Conservation (phyloP, 345 rosid genomes). For the Boechera retrofracta region DNA sequence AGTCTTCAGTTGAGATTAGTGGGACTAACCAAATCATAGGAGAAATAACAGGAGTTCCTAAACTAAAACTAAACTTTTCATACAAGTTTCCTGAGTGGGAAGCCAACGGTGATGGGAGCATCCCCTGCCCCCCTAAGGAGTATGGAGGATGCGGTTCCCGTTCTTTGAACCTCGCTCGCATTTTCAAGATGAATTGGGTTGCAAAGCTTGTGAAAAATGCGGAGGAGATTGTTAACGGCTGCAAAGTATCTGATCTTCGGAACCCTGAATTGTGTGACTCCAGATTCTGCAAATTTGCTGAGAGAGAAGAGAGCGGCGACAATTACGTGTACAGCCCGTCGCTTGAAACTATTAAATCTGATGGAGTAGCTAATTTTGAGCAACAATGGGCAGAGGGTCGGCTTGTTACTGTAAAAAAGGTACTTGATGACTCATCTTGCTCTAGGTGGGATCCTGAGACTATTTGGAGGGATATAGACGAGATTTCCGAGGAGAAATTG, state of each 20-base stretch:
- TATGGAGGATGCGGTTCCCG: conserved; percentile 81
- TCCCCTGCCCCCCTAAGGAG: conserved; percentile 87
- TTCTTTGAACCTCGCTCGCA: conserved; percentile 75
- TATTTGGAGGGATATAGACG: conserved; percentile 78
- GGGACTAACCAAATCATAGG: conserved; percentile 48
- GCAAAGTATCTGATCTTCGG: conserved; percentile 58
- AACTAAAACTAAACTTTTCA: conserved; percentile 55
- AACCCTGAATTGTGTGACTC: conserved; percentile 47
- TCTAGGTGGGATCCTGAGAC: conserved; percentile 83
- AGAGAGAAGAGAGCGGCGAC: conserved; percentile 63
- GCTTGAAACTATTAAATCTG: conserved; percentile 57
- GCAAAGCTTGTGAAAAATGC: conserved; percentile 93
- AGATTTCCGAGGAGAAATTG: conserved; percentile 69
- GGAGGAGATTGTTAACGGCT: conserved; percentile 93
- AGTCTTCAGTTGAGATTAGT: conserved; percentile 46
- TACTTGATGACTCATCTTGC: conserved; percentile 64
- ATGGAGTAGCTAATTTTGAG: conserved; percentile 70
- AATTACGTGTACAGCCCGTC: conserved; percentile 69
- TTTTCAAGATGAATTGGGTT: conserved; percentile 98
- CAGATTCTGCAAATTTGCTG: conserved; percentile 53
- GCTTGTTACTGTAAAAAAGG: conserved; percentile 71
- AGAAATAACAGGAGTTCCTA: conserved; percentile 36
- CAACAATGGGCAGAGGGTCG: conserved; percentile 81
- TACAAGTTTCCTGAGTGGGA: conserved; percentile 81
- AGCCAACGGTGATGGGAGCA: conserved; percentile 81